Conservation (phyloP, 805 yeast species). For the Hanseniaspora osmophila region DNA sequence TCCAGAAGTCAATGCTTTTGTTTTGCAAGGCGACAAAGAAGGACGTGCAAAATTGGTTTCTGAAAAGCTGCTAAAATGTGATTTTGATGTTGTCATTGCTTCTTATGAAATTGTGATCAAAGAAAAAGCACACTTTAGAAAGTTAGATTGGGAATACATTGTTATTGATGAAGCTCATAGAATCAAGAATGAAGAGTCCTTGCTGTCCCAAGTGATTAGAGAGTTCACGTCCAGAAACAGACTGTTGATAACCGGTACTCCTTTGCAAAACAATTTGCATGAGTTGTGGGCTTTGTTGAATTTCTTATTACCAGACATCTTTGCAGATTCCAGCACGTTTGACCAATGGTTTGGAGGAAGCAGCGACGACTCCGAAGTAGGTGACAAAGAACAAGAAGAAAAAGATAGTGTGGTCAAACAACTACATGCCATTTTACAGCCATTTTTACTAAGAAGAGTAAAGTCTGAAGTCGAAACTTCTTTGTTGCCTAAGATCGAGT, state of each 20-base stretch:
- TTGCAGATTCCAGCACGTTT: conserved; percentile 57
- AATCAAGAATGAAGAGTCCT: conserved; percentile 62
- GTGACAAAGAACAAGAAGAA: conserved; percentile 26
- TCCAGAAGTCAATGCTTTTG: conserved; percentile 59
- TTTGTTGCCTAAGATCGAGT: conserved; percentile 58
- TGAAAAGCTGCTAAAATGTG: conserved; percentile 36
- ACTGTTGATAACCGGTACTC: conserved; percentile 68
- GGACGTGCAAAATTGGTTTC: conserved; percentile 43
- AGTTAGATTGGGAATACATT: conserved; percentile 64
- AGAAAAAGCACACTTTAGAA: conserved; percentile 52
- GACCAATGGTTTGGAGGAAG: conserved; percentile 52
- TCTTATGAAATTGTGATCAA: conserved; percentile 68
- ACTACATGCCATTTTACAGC: conserved; percentile 61
- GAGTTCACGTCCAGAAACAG: conserved; percentile 58
- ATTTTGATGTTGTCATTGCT: conserved; percentile 58
- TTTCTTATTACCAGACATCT: conserved; percentile 65
- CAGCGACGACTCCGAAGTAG: conserved; percentile 17
- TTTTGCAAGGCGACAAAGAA: conserved; percentile 63
- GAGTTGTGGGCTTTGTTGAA: conserved; percentile 74
- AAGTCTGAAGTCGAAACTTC: conserved; percentile 74
- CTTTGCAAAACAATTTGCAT: conserved; percentile 64
- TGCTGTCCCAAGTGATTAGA: conserved; percentile 60
- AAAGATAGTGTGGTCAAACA: conserved; percentile 48
- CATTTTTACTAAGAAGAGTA: conserved; percentile 62
- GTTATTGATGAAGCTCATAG: conserved; percentile 73